Evolutionary conservation across 306 rosid species (phyloP), one percentile per base, ranked within the genome.

Genomic region (Gillenia trifoliata): DNA sequence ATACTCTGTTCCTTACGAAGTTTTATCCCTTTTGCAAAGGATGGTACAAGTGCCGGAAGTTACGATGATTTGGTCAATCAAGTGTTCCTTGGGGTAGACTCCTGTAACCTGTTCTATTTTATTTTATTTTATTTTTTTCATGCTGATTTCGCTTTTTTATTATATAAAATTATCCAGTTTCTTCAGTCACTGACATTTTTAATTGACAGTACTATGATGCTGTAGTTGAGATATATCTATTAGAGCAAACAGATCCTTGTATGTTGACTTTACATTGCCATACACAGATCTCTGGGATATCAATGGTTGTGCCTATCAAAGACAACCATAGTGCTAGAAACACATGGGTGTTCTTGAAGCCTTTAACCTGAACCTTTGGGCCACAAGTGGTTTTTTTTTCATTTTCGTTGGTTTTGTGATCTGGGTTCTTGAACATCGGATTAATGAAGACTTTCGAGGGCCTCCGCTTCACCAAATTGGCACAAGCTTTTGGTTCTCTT

Each of bases 311-410:
- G 59, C 91, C 87, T 11, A 23, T 74, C 6, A 82, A 49, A 57
- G 76, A 72, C n/a, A 67, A n/a, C n/a, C n/a, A n/a, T n/a, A n/a
- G n/a, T n/a, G n/a, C 33, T 1, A 75, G 74, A 13, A 55, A 38
- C 0, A 30, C 89, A 0, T 89, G 93, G 95, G 78, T 85, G 47
- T 92, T 89, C 73, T 54, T 92, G 57, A 88, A 88, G 84, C 97
- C 97, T 26, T 26, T 83, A 10, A 79, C 85, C 3, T 77, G 85
- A 80, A 79, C 9, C 88, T 91, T 19, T 89, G 95, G 97, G 81
- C 73, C 0, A 69, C 89, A 34, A 62, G 74, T 0, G 72, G 80
- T 13, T 84, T 86, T 41, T 87, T 87, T 3, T 86, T 85, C 8
- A 15, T 89, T 0, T 84, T 89, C 81, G 73, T 82, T 8, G 41